Evolutionary conservation across 768 basidiomycete genomes (phyloP).

Genomic region (Imleria badia): DNA sequence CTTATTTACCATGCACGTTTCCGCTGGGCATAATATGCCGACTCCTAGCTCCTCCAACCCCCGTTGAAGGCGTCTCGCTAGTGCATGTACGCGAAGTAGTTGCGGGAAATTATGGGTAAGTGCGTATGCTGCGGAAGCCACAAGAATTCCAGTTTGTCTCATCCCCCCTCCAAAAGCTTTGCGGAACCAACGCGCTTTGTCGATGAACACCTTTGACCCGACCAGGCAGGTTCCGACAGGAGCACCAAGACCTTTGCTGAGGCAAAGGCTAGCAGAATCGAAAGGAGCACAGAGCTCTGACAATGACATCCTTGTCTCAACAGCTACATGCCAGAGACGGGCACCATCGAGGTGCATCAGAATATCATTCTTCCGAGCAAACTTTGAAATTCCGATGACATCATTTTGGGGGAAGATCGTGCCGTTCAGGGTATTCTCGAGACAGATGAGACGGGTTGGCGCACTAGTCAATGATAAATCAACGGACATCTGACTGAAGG

Average conservation of each 20-base stretch:
- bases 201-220: constrained; percentile 75
- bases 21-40: constrained; percentile 66
- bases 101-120: constrained; percentile 80
- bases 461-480: constrained; percentile 46
- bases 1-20: constrained; percentile 86
- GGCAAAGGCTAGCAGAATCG: constrained; percentile 88
- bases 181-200: constrained; percentile 80
- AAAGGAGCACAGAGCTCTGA: constrained; percentile 85
- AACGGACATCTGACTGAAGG: neutral
- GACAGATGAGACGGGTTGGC: constrained; percentile 79
- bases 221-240: constrained; percentile 83
- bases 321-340: constrained; percentile 93
- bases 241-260: constrained; percentile 96
- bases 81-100: constrained; percentile 69
- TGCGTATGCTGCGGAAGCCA: constrained; percentile 83
- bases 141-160: constrained; percentile 87
- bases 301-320: constrained; percentile 63
- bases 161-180: constrained; percentile 96
- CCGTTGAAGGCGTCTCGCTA: constrained; percentile 67
- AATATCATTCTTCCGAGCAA: constrained; percentile 66
- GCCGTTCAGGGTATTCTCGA: constrained; percentile 95
- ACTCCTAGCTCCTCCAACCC: constrained; percentile 76
- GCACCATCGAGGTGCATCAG: constrained; percentile 94
- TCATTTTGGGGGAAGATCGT: constrained; percentile 91
- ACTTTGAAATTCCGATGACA: constrained; percentile 75